Conservation (phyloP, 2,329 filamentous ascomycete genomes). For the Calcarisporium arbuscula region DNA sequence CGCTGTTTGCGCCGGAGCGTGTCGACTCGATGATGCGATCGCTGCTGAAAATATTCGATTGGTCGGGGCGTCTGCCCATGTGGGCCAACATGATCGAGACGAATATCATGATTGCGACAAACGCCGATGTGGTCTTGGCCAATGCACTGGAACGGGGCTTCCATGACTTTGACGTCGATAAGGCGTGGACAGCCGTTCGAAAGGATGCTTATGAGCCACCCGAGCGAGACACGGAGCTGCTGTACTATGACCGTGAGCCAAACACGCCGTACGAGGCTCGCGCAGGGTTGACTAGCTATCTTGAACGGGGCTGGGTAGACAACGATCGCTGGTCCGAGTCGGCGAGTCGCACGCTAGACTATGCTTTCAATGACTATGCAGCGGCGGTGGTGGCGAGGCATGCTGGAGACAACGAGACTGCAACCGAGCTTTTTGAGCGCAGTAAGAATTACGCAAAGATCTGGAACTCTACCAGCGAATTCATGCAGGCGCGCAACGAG, state of each 20-base stretch:
- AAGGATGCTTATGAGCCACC: constrained; percentile 40
- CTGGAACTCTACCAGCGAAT: constrained; percentile 36
- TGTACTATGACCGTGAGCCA: constrained; percentile 41
- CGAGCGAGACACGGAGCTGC: constrained; percentile 32
- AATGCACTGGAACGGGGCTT: constrained; percentile 38
- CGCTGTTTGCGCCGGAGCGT: constrained; percentile 37
- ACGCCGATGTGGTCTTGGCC: constrained; percentile 40
- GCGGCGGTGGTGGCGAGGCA: constrained; percentile 32
- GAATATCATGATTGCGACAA: constrained; percentile 45
- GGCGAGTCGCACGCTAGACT: constrained; percentile 39
- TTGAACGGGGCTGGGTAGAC: constrained; percentile 37
- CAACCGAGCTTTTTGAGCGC: constrained; percentile 24
- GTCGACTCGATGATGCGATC: constrained; percentile 42
- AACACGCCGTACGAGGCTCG: constrained; percentile 38
- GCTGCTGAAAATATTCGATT: constrained; percentile 38
- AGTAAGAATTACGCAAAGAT: constrained; percentile 34
- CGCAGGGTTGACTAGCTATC: constrained; percentile 38
- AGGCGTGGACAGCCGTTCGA: constrained; percentile 36
- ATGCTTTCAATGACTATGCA: constrained; percentile 39
- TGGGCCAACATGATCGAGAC: constrained; percentile 44
- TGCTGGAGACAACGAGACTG: constrained; percentile 25
- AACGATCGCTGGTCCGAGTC: constrained; percentile 42
- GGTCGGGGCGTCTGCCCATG: constrained; percentile 39
- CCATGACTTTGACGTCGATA: constrained; percentile 31
- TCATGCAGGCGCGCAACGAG: constrained; percentile 40